Conservation (phyloP, 2,329 filamentous ascomycete species). For the Fusarium lateritium region DNA sequence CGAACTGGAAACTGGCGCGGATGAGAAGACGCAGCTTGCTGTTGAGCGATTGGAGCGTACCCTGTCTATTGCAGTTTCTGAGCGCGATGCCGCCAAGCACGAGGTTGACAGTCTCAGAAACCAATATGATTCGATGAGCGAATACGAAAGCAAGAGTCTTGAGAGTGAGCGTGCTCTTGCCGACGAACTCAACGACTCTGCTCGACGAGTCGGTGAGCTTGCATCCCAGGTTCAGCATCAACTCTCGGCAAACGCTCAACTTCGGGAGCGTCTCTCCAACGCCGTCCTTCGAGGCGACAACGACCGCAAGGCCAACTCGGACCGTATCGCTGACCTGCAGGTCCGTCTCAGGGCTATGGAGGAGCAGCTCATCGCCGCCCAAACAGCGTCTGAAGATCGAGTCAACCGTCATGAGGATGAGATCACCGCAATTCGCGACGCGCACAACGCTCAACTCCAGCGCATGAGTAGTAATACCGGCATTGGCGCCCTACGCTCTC, state of each 20-base stretch:
- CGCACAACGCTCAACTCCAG: conserved; percentile 81
- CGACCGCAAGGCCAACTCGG: conserved; percentile 84
- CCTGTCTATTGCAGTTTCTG: conserved; percentile 77
- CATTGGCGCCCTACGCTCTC: conserved; percentile 53
- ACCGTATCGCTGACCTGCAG: conserved; percentile 88
- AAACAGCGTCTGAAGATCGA: conserved; percentile 88
- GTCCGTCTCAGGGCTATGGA: conserved; percentile 84
- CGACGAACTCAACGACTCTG: conserved; percentile 79
- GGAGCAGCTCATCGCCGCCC: conserved; percentile 85
- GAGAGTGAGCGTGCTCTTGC: conserved; percentile 75
- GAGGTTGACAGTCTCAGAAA: conserved; percentile 74
- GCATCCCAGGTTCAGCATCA: conserved; percentile 85
- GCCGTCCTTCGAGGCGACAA: conserved; percentile 87
- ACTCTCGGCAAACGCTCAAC: conserved; percentile 80
- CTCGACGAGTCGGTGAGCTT: conserved; percentile 83
- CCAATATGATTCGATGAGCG: conserved; percentile 72
- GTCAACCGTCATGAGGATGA: conserved; percentile 90
- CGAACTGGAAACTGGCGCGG: conserved; percentile 65
- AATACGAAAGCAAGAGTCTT: conserved; percentile 69
- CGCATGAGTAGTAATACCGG: conserved; percentile 72
- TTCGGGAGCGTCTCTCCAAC: conserved; percentile 82
- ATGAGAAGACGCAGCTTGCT: conserved; percentile 73
- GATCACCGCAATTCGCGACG: conserved; percentile 80
- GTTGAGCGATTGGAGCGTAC: conserved; percentile 77
- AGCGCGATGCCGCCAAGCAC: conserved; percentile 79